Evolutionary conservation across 2,329 filamentous ascomycete species (phyloP), one percentile per base, ranked within the genome.

Genomic region (Trematosphaeria pertusa): DNA sequence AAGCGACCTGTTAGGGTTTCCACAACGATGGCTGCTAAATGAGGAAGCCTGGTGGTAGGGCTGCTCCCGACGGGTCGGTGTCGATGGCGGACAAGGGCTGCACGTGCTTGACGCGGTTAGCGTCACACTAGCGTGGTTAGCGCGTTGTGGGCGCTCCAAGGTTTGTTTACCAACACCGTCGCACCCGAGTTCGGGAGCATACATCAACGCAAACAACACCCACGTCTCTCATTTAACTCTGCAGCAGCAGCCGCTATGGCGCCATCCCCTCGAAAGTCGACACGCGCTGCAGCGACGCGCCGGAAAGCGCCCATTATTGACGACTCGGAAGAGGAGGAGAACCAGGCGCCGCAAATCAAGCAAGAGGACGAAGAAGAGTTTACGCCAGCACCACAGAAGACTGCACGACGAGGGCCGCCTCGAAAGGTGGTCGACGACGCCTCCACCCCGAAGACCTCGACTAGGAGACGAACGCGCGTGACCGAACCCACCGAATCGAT

Each of bases 321-420:
- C 56, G 91, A 86, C 7, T 79, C 83, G 15, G 82, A 84, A 18
- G 90, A 93, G 32, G 90, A 95, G 48, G 88, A 91, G 46, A 84
- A 88, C 54, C 78, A 84, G 43, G 73, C 80, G 30, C 77, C 82
- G 60, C 77, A 81, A 52, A 78, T 83, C 62, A 79, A 82, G 49
- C 77, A 84, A 24, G 81, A 79, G 20, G 79, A 87, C 20, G 88
- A 89, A 54, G 87, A 92, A 38, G 89, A 96, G 38, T 94, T 91
- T 63, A 88, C 87, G 34, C 91, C 91, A 2, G 88, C 87, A 36
- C 82, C 87, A 37, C 82, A 87, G 1, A 77, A 81, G 44, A 81
- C 80, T 48, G 78, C 76, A 36, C 82, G 78, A 22, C 77, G 40
- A 78, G 64, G 81, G 54, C 81, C 81, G n/a, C 76, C 81, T 54